Conservation (phyloP, 495 filamentous ascomycete genomes). For the Acidiella bohemica region DNA sequence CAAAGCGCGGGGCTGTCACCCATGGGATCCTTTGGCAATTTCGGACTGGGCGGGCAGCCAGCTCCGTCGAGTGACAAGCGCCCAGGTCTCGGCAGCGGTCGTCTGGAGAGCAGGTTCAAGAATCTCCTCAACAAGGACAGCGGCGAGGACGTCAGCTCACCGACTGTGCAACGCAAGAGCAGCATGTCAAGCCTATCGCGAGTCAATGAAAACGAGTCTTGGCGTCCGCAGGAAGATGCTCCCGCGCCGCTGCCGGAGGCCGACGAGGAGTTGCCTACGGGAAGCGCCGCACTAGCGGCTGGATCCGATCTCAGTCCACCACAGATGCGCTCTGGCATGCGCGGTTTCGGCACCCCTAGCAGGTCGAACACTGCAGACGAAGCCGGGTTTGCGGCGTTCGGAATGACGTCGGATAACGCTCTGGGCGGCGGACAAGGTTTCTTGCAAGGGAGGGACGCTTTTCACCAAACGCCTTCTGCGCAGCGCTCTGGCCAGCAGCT, state of each 20-base stretch:
- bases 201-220: constrained; percentile 42
- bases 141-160: constrained; percentile 43
- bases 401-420: constrained; percentile 59
- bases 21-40: constrained; percentile 78
- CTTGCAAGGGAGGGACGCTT: constrained; percentile 44
- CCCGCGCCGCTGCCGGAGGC: constrained; percentile 44
- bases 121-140: constrained; percentile 68
- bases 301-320: constrained; percentile 56
- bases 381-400: constrained; percentile 50
- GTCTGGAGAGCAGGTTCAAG: constrained; percentile 72
- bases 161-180: constrained; percentile 40
- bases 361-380: constrained; percentile 40
- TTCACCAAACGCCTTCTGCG: constrained; percentile 43
- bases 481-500: constrained; percentile 31
- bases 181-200: constrained; percentile 41
- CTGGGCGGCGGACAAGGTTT: constrained; percentile 47
- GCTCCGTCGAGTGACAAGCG: constrained; percentile 56
- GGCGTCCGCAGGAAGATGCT: constrained; percentile 24
- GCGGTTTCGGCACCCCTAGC: constrained; percentile 43
- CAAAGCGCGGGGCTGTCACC: constrained; percentile 47
- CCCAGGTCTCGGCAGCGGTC: constrained; percentile 46
- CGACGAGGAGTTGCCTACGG: constrained; percentile 58
- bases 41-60: constrained; percentile 49
- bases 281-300: constrained; percentile 69
- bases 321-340: constrained; percentile 5